phyloP scores from a whole-genome alignment of 805 yeast genomes.

The Pichia eremophila region DNA sequence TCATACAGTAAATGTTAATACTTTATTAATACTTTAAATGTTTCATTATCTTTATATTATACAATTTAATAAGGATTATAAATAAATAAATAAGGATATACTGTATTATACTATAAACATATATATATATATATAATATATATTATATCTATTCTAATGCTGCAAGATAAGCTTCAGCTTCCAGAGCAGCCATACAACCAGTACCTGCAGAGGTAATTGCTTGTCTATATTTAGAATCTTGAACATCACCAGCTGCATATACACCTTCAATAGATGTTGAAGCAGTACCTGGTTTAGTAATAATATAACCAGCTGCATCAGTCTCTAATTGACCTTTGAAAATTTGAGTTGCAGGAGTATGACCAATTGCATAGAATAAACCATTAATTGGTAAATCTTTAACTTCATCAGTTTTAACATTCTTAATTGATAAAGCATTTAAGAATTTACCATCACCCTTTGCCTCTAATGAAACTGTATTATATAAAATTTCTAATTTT shows the following conservation, averaged over 20 bases:
- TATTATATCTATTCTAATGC: slow-evolving; percentile 23
- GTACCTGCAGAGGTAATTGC: slow-evolving; percentile 99
- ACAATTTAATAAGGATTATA: background rate
- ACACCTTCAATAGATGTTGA: slow-evolving; percentile 82
- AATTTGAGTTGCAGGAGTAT: slow-evolving; percentile 85
- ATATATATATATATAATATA: background rate
- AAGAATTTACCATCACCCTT: slow-evolving; percentile 89
- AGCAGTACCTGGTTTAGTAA: slow-evolving; percentile 84
- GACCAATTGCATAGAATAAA: slow-evolving; percentile 96
- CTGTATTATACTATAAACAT: too few species aligned
- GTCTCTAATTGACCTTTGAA: slow-evolving; percentile 71
- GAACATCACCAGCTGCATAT: slow-evolving; percentile 98
- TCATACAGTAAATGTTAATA: too few species aligned
- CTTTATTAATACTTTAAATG: too few species aligned
- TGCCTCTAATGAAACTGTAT: slow-evolving; percentile 79
- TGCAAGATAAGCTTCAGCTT: slow-evolving; percentile 76
- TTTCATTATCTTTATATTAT: background rate
- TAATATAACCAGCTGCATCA: slow-evolving; percentile 82
- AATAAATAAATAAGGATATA: too few species aligned
- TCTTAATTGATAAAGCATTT: slow-evolving; percentile 51
- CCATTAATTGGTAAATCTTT: slow-evolving; percentile 75
- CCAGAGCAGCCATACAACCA: slow-evolving; percentile 99
- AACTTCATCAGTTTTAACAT: slow-evolving; percentile 62
- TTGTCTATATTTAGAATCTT: slow-evolving; percentile 94
- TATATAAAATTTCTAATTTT: slow-evolving; percentile 83